These are phyloP conservation scores for Fusarium circinatum DNA, from an alignment of 2,329 filamentous ascomycete genomes.

Conservation along the genomic window DNA sequence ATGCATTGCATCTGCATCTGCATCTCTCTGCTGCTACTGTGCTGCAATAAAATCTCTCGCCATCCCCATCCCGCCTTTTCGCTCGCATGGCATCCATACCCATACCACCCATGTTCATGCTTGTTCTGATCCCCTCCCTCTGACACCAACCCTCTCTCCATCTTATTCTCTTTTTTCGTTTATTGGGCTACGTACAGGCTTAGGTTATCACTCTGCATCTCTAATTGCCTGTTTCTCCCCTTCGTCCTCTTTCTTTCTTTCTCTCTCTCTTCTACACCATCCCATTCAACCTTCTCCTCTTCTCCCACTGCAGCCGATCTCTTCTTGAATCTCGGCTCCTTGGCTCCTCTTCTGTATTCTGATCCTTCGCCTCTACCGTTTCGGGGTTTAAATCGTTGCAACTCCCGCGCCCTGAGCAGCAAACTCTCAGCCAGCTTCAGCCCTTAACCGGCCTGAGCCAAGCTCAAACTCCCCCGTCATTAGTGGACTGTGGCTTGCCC, in stretches of 20 bases:
- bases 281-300: background rate
- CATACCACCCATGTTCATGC: conserved; percentile 9
- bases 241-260: conserved; percentile 6
- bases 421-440: conserved; percentile 27
- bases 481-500: conserved; percentile 31
- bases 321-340: conserved; percentile 21
- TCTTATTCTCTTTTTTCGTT: conserved; percentile 23
- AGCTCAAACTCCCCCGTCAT: conserved; percentile 15
- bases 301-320: conserved; percentile 4
- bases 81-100: conserved; percentile 23
- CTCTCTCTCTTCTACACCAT: conserved; percentile 4
- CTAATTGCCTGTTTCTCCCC: background rate
- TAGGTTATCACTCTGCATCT: conserved; percentile 7
- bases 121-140: conserved; percentile 15
- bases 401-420: conserved; percentile 30
- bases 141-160: conserved; percentile 8
- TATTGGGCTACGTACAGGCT: conserved; percentile 19
- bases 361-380: conserved; percentile 6
- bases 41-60: conserved; percentile 37
- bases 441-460: conserved; percentile 8
- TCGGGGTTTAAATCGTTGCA: conserved; percentile 20
- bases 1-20: conserved; percentile 20
- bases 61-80: conserved; percentile 35
- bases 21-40: conserved; percentile 17
- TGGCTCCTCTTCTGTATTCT: conserved; percentile 14